Conservation (phyloP, 2,329 filamentous ascomycete genomes). For the Epichloe gansuensis region DNA sequence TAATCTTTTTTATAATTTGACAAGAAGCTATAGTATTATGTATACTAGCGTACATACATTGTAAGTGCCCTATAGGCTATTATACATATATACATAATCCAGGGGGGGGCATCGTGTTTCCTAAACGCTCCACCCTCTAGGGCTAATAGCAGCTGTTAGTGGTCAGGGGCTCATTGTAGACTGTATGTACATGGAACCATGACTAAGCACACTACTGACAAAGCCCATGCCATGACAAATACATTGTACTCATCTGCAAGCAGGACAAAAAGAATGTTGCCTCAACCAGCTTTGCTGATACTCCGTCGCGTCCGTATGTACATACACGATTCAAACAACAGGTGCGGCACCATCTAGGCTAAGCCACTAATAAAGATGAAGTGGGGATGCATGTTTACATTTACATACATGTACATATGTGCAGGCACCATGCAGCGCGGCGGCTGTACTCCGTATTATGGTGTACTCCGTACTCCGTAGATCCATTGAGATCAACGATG, state of each 20-base stretch:
- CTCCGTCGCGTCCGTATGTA: too few relatives aligned
- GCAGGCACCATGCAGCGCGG: conserved; percentile 14
- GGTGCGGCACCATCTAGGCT: conserved; percentile 13
- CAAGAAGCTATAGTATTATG: too few relatives aligned
- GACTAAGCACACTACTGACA: conserved; percentile 26
- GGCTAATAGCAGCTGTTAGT: too few relatives aligned
- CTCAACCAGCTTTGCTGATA: too few relatives aligned
- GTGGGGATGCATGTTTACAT: conserved; percentile 21
- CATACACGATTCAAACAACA: conserved; percentile 12
- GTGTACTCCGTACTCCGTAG: conserved; percentile 10
- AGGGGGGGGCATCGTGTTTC: too few relatives aligned
- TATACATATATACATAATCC: too few relatives aligned
- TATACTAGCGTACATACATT: too few relatives aligned
- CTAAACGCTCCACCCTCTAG: too few relatives aligned
- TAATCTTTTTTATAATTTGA: too few relatives aligned
- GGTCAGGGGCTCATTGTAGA: too few relatives aligned
- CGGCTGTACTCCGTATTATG: conserved; percentile 12
- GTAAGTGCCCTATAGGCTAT: too few relatives aligned
- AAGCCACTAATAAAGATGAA: conserved; percentile 38
- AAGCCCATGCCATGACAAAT: conserved; percentile 26
- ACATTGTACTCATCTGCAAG: conserved; percentile 17
- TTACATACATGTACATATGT: too few relatives aligned
- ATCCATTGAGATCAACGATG: conserved; percentile 29
- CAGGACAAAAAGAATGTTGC: not conserved
- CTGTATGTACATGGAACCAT: conserved; percentile 15